Evolutionary conservation across 805 yeast genomes (phyloP).

Genomic region (Ogataea methanolica): DNA sequence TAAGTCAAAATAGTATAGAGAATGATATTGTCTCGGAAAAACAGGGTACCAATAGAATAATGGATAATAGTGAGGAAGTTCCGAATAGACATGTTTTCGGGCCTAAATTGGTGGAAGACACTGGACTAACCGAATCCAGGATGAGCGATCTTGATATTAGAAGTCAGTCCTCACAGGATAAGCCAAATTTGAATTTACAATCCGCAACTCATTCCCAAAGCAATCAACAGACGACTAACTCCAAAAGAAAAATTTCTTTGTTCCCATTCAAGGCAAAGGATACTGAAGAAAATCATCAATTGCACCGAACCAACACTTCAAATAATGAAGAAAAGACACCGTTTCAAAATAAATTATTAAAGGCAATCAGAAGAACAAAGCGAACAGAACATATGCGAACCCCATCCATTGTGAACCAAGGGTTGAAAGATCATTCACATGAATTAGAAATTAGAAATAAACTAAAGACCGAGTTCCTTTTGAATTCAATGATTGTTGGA

Average conservation of each 20-base stretch:
- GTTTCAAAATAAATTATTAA: conserved; percentile 15
- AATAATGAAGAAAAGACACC: conserved; percentile 12
- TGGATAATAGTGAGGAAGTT: conserved; percentile 2
- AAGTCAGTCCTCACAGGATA: not conserved
- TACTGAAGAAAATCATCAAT: not conserved
- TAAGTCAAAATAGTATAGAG: not conserved
- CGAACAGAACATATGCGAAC: not conserved
- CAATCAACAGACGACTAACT: not conserved
- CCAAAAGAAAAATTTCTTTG: not conserved
- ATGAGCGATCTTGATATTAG: not conserved
- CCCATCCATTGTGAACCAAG: too few species aligned
- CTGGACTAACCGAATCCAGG: conserved; percentile 6
- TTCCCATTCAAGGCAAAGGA: conserved; percentile 12
- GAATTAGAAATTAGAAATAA: conserved; percentile 23
- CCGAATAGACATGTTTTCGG: not conserved
- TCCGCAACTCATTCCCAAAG: too few species aligned
- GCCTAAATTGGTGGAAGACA: conserved; percentile 3
- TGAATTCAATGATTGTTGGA: conserved; percentile 56
- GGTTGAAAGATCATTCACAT: conserved; percentile 10
- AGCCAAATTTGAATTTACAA: too few species aligned
- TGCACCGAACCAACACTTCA: not conserved
- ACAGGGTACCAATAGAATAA: conserved; percentile 1
- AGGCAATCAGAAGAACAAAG: conserved; percentile 15
- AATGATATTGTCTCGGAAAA: not conserved
- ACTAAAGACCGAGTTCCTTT: conserved; percentile 28